A percentile compares a stretch with the other conserved stretches of the same genome.
phyloP scores from a whole-genome alignment of 164 flowering plant species.

The Tinospora cordifolia region DNA sequence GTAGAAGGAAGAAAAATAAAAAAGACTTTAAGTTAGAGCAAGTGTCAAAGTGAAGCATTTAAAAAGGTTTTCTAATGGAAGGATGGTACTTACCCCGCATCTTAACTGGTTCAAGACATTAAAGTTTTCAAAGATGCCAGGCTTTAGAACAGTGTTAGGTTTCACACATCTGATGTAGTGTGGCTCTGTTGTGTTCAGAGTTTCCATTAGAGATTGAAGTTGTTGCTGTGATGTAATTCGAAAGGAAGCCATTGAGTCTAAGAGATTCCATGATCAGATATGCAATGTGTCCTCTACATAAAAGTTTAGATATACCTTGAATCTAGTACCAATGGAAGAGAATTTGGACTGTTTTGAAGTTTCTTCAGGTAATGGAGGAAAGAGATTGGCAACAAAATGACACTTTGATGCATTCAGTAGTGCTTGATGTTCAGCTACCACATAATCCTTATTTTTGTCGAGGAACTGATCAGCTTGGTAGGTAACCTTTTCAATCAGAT shows the following conservation, averaged over 20 bases:
- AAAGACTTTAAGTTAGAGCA: not conserved
- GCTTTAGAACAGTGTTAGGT: slow-evolving; percentile 68
- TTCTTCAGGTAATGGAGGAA: slow-evolving; percentile 71
- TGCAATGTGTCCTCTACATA: not conserved
- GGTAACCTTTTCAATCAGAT: slow-evolving; percentile 46
- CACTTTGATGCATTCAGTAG: slow-evolving; percentile 55
- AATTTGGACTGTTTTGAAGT: slow-evolving; percentile 76
- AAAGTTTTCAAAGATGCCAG: slow-evolving; percentile 68
- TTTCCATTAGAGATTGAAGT: slow-evolving; percentile 77
- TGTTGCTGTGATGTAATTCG: slow-evolving; percentile 52
- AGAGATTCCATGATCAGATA: not conserved
- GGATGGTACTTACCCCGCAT: slow-evolving; percentile 60
- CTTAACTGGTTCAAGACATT: slow-evolving; percentile 68
- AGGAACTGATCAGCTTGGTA: slow-evolving; percentile 85
- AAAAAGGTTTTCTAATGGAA: not conserved
- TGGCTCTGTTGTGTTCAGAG: slow-evolving; percentile 72
- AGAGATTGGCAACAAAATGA: slow-evolving; percentile 57
- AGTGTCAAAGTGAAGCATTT: not conserved
- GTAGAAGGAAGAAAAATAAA: not conserved
- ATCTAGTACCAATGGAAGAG: slow-evolving; percentile 83
- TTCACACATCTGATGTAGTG: slow-evolving; percentile 83
- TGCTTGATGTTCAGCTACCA: slow-evolving; percentile 83
- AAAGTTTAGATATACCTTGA: slow-evolving; percentile 44
- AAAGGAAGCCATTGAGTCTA: not conserved
- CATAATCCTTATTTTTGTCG: slow-evolving; percentile 86